Evolutionary conservation across 2,329 filamentous ascomycete genomes (phyloP).

Genomic region (Verticillium dahliae): DNA sequence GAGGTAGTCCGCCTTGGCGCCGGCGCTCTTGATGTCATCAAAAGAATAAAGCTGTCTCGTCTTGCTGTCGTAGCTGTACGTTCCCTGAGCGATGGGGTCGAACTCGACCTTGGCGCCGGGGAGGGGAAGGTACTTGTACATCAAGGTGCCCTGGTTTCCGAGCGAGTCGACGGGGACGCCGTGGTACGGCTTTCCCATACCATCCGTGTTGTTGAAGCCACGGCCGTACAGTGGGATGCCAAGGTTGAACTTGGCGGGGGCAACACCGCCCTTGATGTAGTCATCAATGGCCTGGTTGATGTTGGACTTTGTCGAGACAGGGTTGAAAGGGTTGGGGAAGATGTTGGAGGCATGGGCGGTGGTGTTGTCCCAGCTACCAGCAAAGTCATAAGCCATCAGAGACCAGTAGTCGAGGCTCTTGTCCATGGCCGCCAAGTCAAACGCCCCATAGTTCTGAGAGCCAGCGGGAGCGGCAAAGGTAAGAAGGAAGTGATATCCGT

Average conservation of each 20-base stretch:
- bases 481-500: conserved; percentile 40
- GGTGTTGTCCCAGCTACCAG: conserved; percentile 57
- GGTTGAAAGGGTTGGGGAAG: conserved; percentile 43
- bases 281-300: conserved; percentile 57
- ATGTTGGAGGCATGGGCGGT: conserved; percentile 68
- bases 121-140: conserved; percentile 71
- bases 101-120: conserved; percentile 49
- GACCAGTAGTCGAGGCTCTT: conserved; percentile 51
- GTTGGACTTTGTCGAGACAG: conserved; percentile 59
- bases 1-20: conserved; percentile 61
- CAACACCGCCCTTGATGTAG: conserved; percentile 54
- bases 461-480: conserved; percentile 44
- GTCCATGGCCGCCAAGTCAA: conserved; percentile 48
- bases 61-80: conserved; percentile 62
- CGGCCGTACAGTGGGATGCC: conserved; percentile 59
- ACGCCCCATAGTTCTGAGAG: conserved; percentile 37
- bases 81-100: conserved; percentile 55
- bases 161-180: conserved; percentile 63
- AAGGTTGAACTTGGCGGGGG: conserved; percentile 59
- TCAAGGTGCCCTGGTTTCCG: conserved; percentile 66
- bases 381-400: conserved; percentile 64
- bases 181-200: conserved; percentile 56
- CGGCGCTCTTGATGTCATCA: conserved; percentile 55
- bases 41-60: conserved; percentile 64
- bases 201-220: conserved; percentile 39